Evolutionary conservation across 2,329 filamentous ascomycete species (phyloP).

Genomic region (Albophoma yamanashiensis): DNA sequence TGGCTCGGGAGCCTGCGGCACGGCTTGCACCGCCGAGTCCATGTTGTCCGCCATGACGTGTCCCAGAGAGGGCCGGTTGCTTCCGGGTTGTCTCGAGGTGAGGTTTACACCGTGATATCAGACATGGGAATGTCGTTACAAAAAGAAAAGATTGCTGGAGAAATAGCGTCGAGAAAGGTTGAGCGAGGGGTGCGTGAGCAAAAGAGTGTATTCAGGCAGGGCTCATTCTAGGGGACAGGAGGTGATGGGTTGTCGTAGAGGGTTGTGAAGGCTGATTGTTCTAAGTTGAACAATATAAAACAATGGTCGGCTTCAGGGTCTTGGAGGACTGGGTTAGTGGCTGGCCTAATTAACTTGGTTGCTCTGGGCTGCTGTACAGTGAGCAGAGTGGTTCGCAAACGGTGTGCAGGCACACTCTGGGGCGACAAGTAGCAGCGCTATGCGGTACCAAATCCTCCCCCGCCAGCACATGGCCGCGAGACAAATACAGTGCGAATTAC

Average conservation of each 20-base stretch:
- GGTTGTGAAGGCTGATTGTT: constrained; percentile 7
- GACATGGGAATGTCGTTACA: neutral
- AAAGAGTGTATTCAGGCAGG: neutral
- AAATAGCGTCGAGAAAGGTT: neutral
- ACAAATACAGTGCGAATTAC: neutral
- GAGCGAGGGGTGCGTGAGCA: neutral
- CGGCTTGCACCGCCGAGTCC: neutral
- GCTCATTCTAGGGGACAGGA: neutral
- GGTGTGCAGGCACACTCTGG: neutral
- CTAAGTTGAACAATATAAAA: constrained; percentile 15
- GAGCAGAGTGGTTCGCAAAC: neutral
- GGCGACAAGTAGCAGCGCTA: neutral
- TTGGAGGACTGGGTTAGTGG: neutral
- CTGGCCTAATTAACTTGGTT: neutral
- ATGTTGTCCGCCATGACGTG: neutral
- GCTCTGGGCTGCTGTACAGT: neutral
- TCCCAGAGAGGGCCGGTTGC: neutral
- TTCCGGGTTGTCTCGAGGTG: neutral
- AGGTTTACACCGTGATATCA: neutral
- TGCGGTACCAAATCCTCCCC: no score
- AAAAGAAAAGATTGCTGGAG: neutral
- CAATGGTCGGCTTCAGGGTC: neutral
- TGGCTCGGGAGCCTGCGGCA: neutral
- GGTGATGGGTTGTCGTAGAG: neutral
- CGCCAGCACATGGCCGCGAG: no score